Base-by-base conservation (phyloP, 129 eudicot species). In the Tanacetum coccineum region DNA sequence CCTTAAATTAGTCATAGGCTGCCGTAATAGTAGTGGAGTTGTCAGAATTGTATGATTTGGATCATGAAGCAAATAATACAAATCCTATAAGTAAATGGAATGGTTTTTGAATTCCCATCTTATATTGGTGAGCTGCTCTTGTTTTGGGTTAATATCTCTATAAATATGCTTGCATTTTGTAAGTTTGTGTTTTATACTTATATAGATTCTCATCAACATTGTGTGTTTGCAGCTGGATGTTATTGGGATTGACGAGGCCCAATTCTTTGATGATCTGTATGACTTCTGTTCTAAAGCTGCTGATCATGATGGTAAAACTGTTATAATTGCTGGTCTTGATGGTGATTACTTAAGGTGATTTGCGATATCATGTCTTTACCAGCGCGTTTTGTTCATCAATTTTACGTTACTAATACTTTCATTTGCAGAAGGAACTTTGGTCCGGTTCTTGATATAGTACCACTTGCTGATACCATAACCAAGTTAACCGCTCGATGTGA, bases 221-320 rank as follows among this genome's bases (percentile, higher is more conserved):
- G 39, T 67, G 7, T 44, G 51, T 62, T 62, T 62, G 66, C 90
- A 94, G 99, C 49, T 94, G 82, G 97, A 94, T 70, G 97, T 94
- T 63, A 89, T 94, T 73, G 99, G 97, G 3, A 94, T 94, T 13
- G 99, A 94, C 26, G 99, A 94, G 65, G 95, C 99, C 47, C 99
- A 94, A 71, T 94, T 94, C 68, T 94, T 94, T 49, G 90, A 79
- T 40, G 99, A 89, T 73, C 93, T 94, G 4, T 89, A 94, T 78
- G 99, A 89, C 19, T 94, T 94, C 73, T 94, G 99, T 82, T 81
- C 78, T 74, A 77, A 81, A 59, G 99, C 90, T 32, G 97, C 97
- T 79, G 99, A 94, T 54, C 63, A 67, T 73, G 97, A 94, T 72
- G 97, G 97, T 0, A 94, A 89, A 74, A 89, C 71, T 36, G 82